Conservation (phyloP, 371 early-diverging fungal species). For the Syncephalastrum racemosum region DNA sequence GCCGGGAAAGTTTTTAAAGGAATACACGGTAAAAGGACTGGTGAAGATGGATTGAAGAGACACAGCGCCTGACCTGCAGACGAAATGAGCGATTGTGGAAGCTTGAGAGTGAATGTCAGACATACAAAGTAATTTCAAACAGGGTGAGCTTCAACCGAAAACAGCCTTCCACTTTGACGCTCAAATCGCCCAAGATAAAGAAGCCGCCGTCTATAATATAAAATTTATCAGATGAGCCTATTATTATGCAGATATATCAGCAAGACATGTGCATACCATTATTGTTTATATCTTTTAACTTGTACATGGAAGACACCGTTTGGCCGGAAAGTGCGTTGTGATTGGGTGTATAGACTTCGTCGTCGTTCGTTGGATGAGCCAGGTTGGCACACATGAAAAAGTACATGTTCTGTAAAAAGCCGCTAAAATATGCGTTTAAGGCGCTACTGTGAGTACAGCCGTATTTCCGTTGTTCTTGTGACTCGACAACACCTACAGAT, state of each 20-base stretch:
- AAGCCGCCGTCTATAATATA: conserved; percentile 76
- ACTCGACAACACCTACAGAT: conserved; percentile 9
- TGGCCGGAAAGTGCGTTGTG: conserved; percentile 48
- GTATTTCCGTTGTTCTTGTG: background rate
- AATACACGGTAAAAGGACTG: conserved; percentile 74
- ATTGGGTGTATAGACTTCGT: conserved; percentile 34
- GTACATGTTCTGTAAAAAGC: conserved; percentile 58
- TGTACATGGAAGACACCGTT: conserved; percentile 47
- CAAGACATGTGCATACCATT: conserved; percentile 22
- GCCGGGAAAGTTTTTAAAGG: conserved; percentile 90
- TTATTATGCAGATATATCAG: background rate
- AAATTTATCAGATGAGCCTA: no score
- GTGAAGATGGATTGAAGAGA: conserved; percentile 43
- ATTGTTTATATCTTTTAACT: conserved; percentile 44
- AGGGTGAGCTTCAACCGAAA: conserved; percentile 88
- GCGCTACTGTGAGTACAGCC: background rate
- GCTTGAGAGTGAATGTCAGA: background rate
- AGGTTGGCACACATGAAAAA: conserved; percentile 49
- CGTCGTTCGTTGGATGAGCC: conserved; percentile 37
- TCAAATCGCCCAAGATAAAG: conserved; percentile 94
- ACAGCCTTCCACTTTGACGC: conserved; percentile 85
- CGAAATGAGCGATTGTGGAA: background rate
- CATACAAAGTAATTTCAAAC: conserved; percentile 78
- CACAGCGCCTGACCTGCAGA: conserved; percentile 24
- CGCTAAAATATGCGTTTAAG: conserved; percentile 31